Percentiles rank a stretch among this genome's conserved stretches.
Conservation (phyloP, 768 basidiomycete genomes). For the Sarcodon aspratus region DNA sequence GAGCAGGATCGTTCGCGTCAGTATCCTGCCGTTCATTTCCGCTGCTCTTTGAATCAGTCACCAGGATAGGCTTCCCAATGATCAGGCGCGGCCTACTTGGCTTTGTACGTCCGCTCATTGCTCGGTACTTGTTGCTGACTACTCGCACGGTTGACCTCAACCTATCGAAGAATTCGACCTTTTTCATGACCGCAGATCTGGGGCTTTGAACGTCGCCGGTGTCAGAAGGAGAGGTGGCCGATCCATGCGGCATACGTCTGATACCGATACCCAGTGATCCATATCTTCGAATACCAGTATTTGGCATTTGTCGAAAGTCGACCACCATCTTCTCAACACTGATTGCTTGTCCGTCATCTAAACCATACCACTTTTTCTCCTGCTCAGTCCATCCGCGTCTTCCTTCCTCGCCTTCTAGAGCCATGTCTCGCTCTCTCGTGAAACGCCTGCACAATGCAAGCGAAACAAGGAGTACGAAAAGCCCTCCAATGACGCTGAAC, state of each 20-base stretch:
- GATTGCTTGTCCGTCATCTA: slow-evolving; percentile 9
- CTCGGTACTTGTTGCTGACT: slow-evolving; percentile 51
- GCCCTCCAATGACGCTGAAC: slow-evolving; percentile 50
- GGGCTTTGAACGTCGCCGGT: background rate
- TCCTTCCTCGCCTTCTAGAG: slow-evolving; percentile 48
- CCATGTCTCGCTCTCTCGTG: slow-evolving; percentile 48
- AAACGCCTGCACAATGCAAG: slow-evolving; percentile 46
- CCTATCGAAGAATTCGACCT: slow-evolving; percentile 55
- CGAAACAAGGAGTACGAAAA: slow-evolving; percentile 41
- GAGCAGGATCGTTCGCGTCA: slow-evolving; percentile 20
- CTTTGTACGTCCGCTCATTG: slow-evolving; percentile 13
- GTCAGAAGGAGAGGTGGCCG: background rate
- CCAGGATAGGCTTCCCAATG: slow-evolving; percentile 7
- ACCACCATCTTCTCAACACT: background rate
- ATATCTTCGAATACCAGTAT: background rate
- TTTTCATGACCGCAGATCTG: slow-evolving; percentile 40
- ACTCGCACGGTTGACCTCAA: slow-evolving; percentile 54
- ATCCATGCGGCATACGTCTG: background rate
- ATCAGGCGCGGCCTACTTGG: slow-evolving; percentile 48
- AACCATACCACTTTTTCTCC: slow-evolving; percentile 61
- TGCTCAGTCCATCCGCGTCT: slow-evolving; percentile 45
- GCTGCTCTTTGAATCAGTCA: slow-evolving; percentile 5
- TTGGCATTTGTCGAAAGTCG: background rate
- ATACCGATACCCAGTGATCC: background rate
- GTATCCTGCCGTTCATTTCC: slow-evolving; percentile 1